Base-by-base conservation (phyloP, 257 asterid species). In the Primulina tabacum region DNA sequence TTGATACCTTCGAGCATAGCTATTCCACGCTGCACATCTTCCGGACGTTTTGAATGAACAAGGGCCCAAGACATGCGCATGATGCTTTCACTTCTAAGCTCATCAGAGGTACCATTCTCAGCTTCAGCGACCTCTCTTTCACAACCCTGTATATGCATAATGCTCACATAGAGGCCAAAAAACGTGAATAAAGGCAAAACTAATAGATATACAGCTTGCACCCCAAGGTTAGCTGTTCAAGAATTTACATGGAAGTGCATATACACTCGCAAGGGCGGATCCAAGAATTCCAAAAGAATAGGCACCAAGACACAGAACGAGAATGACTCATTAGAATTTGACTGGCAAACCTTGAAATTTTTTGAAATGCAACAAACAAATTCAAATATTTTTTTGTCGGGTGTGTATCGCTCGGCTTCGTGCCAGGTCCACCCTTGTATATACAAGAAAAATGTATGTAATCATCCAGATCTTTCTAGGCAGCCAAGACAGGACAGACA, bases 51-150 rank as follows among this genome's bases (percentile, higher is more conserved):
- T 20, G 98, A 93, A 77, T 93, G 98, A 79, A 93, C 95, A 61
- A 93, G 98, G 68, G 94, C 92, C 98, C 98, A 93, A 62, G 96
- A 93, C 78, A 93, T 79, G 72, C 96, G 94, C 97, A 90, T 90
- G 72, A 93, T 79, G 86, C 95, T 80, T 77, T 88, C 97, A 75
- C 83, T 83, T 80, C 85, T 93, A 38, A 74, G 81, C 62, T 83
- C 83, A 80, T 86, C 97, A 61, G 88, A 82, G n/a, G 88, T 78
- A 61, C 89, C 87, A 77, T 86, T 90, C 77, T 86, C 87, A 21
- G 97, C 97, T 64, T 84, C 96, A 75, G 96, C 92, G 58, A 89
- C 93, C 79, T 93, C 96, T 26, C 87, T 93, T 75, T 90, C 98
- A 80, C 95, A 93, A 26, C 94, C 97, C 98, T 93, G 90, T 57